These are phyloP conservation scores for Eucalyptus cloeziana DNA, from an alignment of 345 rosid genomes.

Conservation along the genomic window DNA sequence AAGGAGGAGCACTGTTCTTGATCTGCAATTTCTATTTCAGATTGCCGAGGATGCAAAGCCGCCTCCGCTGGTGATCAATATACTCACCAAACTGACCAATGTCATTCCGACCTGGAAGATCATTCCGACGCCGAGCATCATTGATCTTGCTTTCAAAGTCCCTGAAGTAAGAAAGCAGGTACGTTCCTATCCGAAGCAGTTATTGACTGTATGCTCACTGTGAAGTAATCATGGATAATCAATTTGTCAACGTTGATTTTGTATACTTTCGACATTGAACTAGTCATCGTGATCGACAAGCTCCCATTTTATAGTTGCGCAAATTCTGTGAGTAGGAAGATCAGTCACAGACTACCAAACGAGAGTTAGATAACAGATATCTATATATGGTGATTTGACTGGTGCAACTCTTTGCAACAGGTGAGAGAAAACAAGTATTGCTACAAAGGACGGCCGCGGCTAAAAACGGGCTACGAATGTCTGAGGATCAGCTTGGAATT, in stretches of 20 bases:
- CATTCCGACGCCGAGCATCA: constrained; percentile 42
- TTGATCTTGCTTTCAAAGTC: constrained; percentile 50
- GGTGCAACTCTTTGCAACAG: constrained; percentile 3
- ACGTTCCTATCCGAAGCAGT: neutral
- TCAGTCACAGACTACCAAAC: neutral
- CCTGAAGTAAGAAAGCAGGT: constrained; percentile 62
- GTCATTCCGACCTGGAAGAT: constrained; percentile 69
- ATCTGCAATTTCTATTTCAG: constrained; percentile 10
- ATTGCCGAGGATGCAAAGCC: constrained; percentile 64
- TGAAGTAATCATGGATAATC: neutral
- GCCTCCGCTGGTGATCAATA: constrained; percentile 12
- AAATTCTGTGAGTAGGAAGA: neutral
- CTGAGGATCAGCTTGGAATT: constrained; percentile 37
- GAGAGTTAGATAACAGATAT: neutral
- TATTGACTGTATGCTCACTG: neutral
- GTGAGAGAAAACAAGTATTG: constrained; percentile 55
- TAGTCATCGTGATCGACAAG: neutral
- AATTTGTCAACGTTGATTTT: neutral
- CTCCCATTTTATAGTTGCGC: neutral
- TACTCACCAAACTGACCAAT: constrained; percentile 26
- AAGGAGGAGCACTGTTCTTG: neutral
- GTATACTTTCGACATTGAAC: neutral
- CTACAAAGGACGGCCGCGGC: constrained; percentile 71
- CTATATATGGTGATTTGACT: neutral
- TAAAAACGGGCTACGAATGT: constrained; percentile 64